Evolutionary conservation across 441 rosid species (phyloP).

Genomic region (Pelargonium australe): DNA sequence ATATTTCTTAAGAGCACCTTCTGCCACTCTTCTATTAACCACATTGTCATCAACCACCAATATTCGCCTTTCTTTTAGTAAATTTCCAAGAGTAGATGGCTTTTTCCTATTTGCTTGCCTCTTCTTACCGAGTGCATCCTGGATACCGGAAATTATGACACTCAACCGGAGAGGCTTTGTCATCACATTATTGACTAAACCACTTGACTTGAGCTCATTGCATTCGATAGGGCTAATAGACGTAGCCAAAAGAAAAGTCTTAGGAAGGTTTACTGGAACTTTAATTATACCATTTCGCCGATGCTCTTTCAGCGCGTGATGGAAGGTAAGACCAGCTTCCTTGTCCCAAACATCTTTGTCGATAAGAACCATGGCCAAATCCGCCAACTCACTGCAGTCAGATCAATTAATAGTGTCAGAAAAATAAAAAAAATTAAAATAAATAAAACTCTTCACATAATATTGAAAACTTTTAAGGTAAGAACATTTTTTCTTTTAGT

Average conservation of each 20-base stretch:
- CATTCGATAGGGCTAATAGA: slow-evolving; percentile 37
- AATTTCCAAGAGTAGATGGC: slow-evolving; percentile 41
- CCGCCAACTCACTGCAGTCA: slow-evolving; percentile 34
- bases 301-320: slow-evolving; percentile 29
- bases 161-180: slow-evolving; percentile 72
- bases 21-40: slow-evolving; percentile 90
- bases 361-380: slow-evolving; percentile 50
- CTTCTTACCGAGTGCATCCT: slow-evolving; percentile 64
- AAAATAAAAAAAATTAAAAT: too few relatives aligned
- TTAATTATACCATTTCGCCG: slow-evolving; percentile 26
- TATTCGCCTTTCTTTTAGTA: slow-evolving; percentile 58
- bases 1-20: slow-evolving; percentile 73
- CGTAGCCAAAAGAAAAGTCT: slow-evolving; percentile 61
- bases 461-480: too few relatives aligned
- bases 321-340: slow-evolving; percentile 35
- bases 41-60: slow-evolving; percentile 89
- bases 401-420: not conserved
- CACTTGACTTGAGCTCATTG: slow-evolving; percentile 44
- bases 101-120: slow-evolving; percentile 40
- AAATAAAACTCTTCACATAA: too few relatives aligned
- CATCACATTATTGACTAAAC: slow-evolving; percentile 51
- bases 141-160: slow-evolving; percentile 58
- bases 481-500: too few relatives aligned
- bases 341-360: slow-evolving; percentile 75
- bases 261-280: slow-evolving; percentile 34